Evolutionary conservation across 2,329 filamentous ascomycete genomes (phyloP), one percentile per base, ranked within the genome.

Genomic region (Endothia cerciana): DNA sequence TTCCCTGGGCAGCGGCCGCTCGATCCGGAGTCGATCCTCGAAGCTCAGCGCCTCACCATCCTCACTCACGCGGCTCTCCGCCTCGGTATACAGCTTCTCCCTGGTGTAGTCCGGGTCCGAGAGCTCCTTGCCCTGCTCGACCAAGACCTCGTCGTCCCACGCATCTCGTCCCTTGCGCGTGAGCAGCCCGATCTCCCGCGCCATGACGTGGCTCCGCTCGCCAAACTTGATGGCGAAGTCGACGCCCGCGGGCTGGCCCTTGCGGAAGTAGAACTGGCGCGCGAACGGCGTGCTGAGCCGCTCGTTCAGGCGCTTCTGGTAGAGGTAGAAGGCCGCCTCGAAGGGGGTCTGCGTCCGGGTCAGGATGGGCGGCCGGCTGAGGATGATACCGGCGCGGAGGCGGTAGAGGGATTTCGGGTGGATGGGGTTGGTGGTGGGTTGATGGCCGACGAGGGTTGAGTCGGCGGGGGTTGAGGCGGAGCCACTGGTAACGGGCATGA

Each of bases 251-350:
- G 93, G 90, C 13, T 94, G 97, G 75, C 92, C 92, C 72, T 89
- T 89, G 83, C 97, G 97, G 86, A 94, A 97, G 85, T 97, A 99
- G 81, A 98, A 95, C 76, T 91, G 91, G 71, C 91, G 88, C 65
- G 91, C 91, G 78, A 98, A 99, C 1, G 94, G 92, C 62, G 97
- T 85, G 53, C 55, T 58, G 55, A 58, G 55, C 30, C 95, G 91
- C 83, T 99, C 95, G 78, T 98, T 97, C 68, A 99, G 85, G 17
- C 95, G 93, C 73, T 94, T 94, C 81, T 99, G 95, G 82, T 99
- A 99, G 77, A 99, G 93, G 83, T 91, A 97, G 81, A 91, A 98
- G 70, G 94, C 85, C 75, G 93, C 91, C 79, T 99, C 95, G 79
- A 99, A 98, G 15, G 92, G 85, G 41, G 91, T 91, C 63, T 94